Base-by-base conservation (phyloP, 768 basidiomycete genomes). In the Epithele typhae region DNA sequence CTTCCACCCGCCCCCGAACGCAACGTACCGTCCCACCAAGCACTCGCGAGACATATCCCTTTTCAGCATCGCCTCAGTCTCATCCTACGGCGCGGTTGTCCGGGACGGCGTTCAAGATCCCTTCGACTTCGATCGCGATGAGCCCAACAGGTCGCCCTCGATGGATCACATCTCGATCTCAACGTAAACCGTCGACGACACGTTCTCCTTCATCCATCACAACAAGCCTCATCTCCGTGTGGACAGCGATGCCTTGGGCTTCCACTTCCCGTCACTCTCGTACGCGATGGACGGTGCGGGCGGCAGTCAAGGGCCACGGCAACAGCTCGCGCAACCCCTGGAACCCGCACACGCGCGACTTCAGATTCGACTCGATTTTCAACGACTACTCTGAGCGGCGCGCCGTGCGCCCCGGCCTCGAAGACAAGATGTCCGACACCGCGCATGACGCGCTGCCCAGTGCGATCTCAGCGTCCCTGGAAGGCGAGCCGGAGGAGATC, bases 371-470 rank as follows among this genome's bases (percentile, higher is more conserved):
- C 51, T 90, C 87, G 0, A 62, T 79, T 25, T 63, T 73, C 58
- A 89, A 84, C 54, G 81, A 85, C 37, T 77, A 76, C 51, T 81
- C 84, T 8, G 71, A 65, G 3, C 63, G 70, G 53, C 68, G 75
- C 17, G 63, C 85, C 0, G 79, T 74, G 2, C 76, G 88, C 10
- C 89, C 89, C 2, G 86, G 82, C 3, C 61, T 91, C 3, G 88
- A 88, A 0, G 89, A 92, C 63, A 92, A 90, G 74, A 92, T 92
- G 89, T 86, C 91, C 52, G 81, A 85, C 30, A 80, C 72, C 25
- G 74, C 66, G 11, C 73, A 70, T 37, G 76, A 72, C 1, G 71
- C 75, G 49, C 77, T 82, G 0, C 69, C 88, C 22, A 60, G 72
- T 0, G 68, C 84, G 0, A 87, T 89, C 49, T 76, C 82, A 0